A percentile compares a stretch with the other conserved stretches of the same genome.
These are phyloP conservation scores for Cubamyces sp. DNA, from an alignment of 768 basidiomycete genomes.

Conservation along the genomic window DNA sequence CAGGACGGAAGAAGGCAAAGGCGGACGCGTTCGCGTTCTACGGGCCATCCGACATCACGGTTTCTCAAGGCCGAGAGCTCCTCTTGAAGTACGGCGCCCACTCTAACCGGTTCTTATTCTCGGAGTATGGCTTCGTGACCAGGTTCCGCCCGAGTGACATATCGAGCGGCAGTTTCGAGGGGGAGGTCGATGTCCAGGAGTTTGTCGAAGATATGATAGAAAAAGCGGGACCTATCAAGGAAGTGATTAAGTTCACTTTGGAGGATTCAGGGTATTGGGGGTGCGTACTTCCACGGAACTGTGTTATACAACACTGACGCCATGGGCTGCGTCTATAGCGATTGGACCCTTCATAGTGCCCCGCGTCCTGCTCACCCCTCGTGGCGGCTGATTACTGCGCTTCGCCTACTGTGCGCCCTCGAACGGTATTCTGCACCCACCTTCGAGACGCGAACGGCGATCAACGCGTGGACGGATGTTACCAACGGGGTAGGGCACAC, in stretches of 20 bases:
- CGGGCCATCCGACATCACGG: slow-evolving; percentile 35
- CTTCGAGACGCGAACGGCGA: slow-evolving; percentile 32
- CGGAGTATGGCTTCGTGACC: slow-evolving; percentile 90
- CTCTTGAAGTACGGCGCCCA: slow-evolving; percentile 82
- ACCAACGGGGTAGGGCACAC: slow-evolving; percentile 34
- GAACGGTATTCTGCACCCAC: slow-evolving; percentile 31
- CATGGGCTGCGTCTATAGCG: slow-evolving; percentile 46
- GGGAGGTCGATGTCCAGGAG: slow-evolving; percentile 68
- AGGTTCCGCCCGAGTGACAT: slow-evolving; percentile 34
- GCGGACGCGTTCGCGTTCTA: slow-evolving; percentile 53
- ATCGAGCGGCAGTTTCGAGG: slow-evolving; percentile 37
- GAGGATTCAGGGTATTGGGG: slow-evolving; percentile 80
- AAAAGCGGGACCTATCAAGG: slow-evolving; percentile 42
- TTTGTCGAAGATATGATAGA: slow-evolving; percentile 56
- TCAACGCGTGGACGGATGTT: slow-evolving; percentile 59
- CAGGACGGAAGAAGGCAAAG: slow-evolving; percentile 33
- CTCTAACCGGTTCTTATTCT: slow-evolving; percentile 74
- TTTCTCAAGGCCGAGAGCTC: slow-evolving; percentile 65
- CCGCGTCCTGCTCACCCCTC: slow-evolving; percentile 74
- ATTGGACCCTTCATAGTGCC: slow-evolving; percentile 75
- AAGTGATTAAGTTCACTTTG: slow-evolving; percentile 57
- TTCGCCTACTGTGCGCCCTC: slow-evolving; percentile 65
- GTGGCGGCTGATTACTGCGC: slow-evolving; percentile 72
- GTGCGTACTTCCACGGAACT: too few relatives aligned
- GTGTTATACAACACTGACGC: too few relatives aligned